Evolutionary conservation across 2,329 filamentous ascomycete species (phyloP), one percentile per base, ranked within the genome.

Genomic region (Dothistroma septosporum): DNA sequence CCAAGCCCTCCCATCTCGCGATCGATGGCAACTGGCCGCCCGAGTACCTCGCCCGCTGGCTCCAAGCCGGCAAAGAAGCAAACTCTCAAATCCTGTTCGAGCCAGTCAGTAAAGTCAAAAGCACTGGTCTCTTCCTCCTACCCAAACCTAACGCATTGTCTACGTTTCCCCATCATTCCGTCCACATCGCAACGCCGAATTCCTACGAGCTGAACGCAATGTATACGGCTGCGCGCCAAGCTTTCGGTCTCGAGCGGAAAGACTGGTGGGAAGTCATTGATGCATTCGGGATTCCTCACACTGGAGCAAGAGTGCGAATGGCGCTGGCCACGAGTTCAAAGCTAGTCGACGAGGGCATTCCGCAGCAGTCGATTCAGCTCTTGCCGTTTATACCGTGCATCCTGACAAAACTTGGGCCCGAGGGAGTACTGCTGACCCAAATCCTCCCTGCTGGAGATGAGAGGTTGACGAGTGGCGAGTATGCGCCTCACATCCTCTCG

Each of bases 361-460:
- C 93, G 0, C 88, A 95, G 68, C 89, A 93, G 77, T 85, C 83
- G 37, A 83, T 97, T 46, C 90, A 94, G 69, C 83, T 99, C 21
- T 82, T 97, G 0, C 94, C 94, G 0, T 96, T 91, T 68, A 88
- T 97, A 22, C 92, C 92, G 0, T 90, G 85, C 2, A 85, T 97
- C 32, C 77, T 96, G 46, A 91, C 91, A 1, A 97, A 96, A 74
- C 80, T 97, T 1, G 94, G 94, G 0, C 76, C 78, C 0, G 76
- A 85, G 44, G 92, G 92, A 0, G 90, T 91, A 1, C 79, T 97
- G 1, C 75, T 97, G 31, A 89, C 91, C 0, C 83, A 85, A 50
- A 75, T 97, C 2, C 78, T 99, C 0, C 74, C 75, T 0, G 82
- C 80, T n/a, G 83, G 84, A 8, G 91, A 96, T 68, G 78, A 83